Conservation (phyloP, 257 asterid species). For the Galeopsis tetrahit region DNA sequence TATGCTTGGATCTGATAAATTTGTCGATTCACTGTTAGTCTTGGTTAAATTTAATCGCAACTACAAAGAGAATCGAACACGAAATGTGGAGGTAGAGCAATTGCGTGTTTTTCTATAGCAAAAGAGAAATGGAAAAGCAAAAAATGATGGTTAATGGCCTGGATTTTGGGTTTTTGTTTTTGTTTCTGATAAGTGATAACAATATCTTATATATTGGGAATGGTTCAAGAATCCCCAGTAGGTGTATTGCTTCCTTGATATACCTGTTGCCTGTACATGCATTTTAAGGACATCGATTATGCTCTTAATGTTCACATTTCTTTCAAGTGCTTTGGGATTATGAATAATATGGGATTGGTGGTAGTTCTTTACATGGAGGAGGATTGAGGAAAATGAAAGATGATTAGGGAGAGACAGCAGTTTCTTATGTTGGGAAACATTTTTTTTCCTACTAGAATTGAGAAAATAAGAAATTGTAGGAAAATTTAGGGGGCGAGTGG, state of each 20-base stretch:
- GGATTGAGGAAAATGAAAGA: neutral
- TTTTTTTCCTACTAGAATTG: neutral
- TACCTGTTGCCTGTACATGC: neutral
- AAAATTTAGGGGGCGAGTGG: too few relatives aligned
- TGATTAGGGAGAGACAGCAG: neutral
- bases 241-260: neutral
- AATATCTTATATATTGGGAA: neutral
- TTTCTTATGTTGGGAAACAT: neutral
- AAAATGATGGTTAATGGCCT: neutral
- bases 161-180: neutral
- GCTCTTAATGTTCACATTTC: constrained; percentile 16
- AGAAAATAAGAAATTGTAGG: neutral
- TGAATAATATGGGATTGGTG: neutral
- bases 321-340: neutral
- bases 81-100: too few relatives aligned
- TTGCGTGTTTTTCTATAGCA: too few relatives aligned
- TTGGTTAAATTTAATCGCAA: constrained; percentile 5
- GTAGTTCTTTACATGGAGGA: neutral
- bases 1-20: constrained; percentile 36
- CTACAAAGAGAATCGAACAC: too few relatives aligned
- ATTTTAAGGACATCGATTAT: constrained; percentile 1
- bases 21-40: constrained; percentile 3
- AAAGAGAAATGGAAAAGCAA: neutral
- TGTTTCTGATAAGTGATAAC: neutral
- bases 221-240: neutral